Conservation (phyloP, 352 stramenopile species). For the Phytophthora uliginosa region DNA sequence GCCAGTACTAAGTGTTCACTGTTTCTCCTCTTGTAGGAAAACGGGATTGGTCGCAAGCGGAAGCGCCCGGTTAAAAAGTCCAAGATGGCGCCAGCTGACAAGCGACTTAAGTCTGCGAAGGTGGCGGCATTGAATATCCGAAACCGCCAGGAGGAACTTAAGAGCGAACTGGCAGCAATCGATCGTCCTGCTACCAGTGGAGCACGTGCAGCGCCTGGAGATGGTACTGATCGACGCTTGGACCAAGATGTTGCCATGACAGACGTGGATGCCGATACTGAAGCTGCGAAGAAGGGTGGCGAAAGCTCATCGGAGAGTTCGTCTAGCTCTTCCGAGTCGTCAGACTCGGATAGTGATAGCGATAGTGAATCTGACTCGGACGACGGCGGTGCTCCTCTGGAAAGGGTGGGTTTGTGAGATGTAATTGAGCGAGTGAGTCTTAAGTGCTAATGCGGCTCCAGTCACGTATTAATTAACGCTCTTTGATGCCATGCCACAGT, state of each 20-base stretch:
- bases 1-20: constrained; percentile 32
- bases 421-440: constrained; percentile 58
- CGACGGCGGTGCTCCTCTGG: constrained; percentile 73
- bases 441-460: constrained; percentile 37
- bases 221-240: constrained; percentile 35
- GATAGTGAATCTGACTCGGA: constrained; percentile 90
- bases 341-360: constrained; percentile 89
- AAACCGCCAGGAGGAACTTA: constrained; percentile 80
- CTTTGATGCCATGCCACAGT: constrained; percentile 52
- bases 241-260: constrained; percentile 67
- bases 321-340: constrained; percentile 85
- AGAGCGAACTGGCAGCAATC: constrained; percentile 81
- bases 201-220: constrained; percentile 8
- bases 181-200: constrained; percentile 47
- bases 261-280: constrained; percentile 50
- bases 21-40: constrained; percentile 63
- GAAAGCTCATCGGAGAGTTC: constrained; percentile 71
- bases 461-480: constrained; percentile 43
- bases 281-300: constrained; percentile 44
- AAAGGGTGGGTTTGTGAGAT: constrained; percentile 87
- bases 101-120: constrained; percentile 87
- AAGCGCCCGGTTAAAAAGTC: constrained; percentile 77
- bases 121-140: constrained; percentile 83
- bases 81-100: constrained; percentile 61
- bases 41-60: constrained; percentile 88